phyloP scores from a whole-genome alignment of 257 asterid genomes.

The Lavandula angustifolia region DNA sequence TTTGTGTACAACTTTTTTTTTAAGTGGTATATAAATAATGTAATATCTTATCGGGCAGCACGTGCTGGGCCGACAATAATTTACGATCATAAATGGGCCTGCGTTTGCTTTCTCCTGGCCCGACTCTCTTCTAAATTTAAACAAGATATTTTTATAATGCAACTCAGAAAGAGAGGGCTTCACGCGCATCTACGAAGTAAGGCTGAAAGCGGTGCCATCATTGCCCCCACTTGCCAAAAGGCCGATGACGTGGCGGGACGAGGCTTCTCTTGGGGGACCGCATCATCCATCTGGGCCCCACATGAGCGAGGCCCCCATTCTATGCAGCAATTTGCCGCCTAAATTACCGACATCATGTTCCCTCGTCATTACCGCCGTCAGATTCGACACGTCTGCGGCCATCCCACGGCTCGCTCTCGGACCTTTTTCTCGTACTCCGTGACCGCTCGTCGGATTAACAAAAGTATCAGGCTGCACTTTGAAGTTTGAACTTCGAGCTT shows the following conservation, averaged over 20 bases:
- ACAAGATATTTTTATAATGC: too few species aligned
- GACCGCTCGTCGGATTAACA: not conserved
- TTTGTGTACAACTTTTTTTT: too few species aligned
- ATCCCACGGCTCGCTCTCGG: constrained; percentile 19
- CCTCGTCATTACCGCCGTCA: constrained; percentile 28
- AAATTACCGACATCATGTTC: constrained; percentile 17
- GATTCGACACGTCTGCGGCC: constrained; percentile 17
- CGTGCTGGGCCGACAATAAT: too few species aligned
- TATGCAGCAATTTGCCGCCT: constrained; percentile 22
- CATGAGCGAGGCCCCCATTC: not conserved
- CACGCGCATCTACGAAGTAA: not conserved
- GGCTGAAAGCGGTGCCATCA: not conserved
- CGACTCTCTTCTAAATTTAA: too few species aligned
- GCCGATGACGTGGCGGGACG: constrained; percentile 24
- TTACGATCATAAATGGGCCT: too few species aligned
- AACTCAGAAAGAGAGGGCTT: too few species aligned
- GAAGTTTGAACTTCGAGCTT: not conserved
- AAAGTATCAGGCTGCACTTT: too few species aligned
- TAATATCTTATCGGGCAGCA: too few species aligned
- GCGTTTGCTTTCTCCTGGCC: too few species aligned
- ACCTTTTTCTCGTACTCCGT: not conserved
- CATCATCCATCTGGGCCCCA: constrained; percentile 15
- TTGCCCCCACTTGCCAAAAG: constrained; percentile 15
- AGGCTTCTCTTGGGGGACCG: constrained; percentile 28
- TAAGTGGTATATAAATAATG: too few species aligned